Evolutionary conservation across 345 rosid genomes (phyloP).

Genomic region (Corymbia maculata): DNA sequence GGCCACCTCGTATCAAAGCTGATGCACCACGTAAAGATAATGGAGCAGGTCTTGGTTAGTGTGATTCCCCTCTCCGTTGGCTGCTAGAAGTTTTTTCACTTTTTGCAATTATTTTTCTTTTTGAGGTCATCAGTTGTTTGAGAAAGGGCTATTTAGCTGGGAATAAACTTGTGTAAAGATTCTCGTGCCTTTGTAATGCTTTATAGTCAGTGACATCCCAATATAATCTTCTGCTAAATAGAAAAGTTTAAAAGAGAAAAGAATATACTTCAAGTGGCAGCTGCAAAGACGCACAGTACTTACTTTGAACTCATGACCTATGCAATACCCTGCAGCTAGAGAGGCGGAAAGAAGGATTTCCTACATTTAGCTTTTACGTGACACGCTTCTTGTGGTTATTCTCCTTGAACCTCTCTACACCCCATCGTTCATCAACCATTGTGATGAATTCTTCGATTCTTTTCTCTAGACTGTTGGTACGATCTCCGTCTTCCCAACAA

Average conservation of each 20-base stretch:
- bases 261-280: neutral
- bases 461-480: conserved; percentile 12
- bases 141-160: neutral
- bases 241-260: neutral
- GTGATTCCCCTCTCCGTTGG: conserved; percentile 1
- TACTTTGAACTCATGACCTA: neutral
- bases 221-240: neutral
- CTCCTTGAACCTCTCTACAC: conserved; percentile 29
- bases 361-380: neutral
- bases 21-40: conserved; percentile 45
- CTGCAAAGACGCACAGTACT: neutral
- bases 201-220: neutral
- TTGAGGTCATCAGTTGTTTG: neutral
- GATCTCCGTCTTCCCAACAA: neutral
- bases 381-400: neutral
- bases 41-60: conserved; percentile 43
- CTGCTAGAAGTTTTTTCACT: neutral
- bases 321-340: neutral
- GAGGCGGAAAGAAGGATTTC: neutral
- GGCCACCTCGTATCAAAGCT: conserved; percentile 52
- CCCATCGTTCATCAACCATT: conserved; percentile 27
- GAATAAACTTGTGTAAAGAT: neutral
- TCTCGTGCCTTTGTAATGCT: neutral
- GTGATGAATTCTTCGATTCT: conserved; percentile 42
- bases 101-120: neutral